Conservation (phyloP, 2,329 filamentous ascomycete genomes). For the Trichoderma arundinaceum region DNA sequence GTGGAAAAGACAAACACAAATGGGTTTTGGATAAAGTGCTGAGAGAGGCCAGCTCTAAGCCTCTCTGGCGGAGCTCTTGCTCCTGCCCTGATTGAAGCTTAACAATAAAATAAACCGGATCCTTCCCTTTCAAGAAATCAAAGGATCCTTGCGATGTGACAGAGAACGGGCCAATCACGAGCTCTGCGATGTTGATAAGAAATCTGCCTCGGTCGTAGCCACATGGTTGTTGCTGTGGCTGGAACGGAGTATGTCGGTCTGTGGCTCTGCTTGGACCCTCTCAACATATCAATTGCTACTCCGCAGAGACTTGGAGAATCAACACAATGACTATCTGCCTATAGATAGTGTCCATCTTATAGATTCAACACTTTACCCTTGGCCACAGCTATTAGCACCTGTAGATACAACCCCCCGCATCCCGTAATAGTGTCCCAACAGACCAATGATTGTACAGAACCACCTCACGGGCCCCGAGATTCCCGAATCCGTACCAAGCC, state of each 20-base stretch:
- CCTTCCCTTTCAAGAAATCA: slow-evolving; percentile 8
- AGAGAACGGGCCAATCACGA: background rate
- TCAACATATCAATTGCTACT: too few species aligned
- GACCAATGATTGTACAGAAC: slow-evolving; percentile 17
- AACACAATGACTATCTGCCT: too few species aligned
- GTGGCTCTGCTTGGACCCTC: background rate
- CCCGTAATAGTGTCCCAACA: background rate
- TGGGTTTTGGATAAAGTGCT: background rate
- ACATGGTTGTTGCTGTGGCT: slow-evolving; percentile 8
- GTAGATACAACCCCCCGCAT: too few species aligned
- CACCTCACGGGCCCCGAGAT: slow-evolving; percentile 18
- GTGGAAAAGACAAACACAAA: background rate
- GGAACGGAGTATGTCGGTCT: background rate
- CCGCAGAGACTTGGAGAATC: too few species aligned
- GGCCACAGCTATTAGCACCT: too few species aligned
- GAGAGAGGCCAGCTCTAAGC: background rate
- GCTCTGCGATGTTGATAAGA: background rate
- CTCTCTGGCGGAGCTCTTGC: background rate
- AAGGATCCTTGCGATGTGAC: slow-evolving; percentile 6
- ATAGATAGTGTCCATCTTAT: too few species aligned
- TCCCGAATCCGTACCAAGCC: background rate
- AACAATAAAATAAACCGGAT: slow-evolving; percentile 7
- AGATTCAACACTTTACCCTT: too few species aligned
- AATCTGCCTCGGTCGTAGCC: slow-evolving; percentile 6
- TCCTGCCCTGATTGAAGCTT: slow-evolving; percentile 23